Evolutionary conservation across 192 early-diverging fungal species (phyloP).

Genomic region (Coemansia sp.): DNA sequence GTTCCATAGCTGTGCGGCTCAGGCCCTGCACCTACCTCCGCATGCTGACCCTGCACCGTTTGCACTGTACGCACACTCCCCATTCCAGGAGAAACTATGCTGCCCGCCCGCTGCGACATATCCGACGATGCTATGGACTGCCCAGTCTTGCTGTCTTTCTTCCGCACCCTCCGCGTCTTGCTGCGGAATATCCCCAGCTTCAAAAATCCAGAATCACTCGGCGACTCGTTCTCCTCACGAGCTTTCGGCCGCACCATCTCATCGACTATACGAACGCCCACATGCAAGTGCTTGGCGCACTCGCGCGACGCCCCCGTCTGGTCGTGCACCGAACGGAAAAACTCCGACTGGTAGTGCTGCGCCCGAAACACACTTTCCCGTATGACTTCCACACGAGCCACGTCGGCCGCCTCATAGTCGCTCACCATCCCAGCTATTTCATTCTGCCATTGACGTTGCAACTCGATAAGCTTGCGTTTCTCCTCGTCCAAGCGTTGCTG

Average conservation of each 20-base stretch:
- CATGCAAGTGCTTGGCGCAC: constrained; percentile 14
- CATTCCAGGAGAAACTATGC: background rate
- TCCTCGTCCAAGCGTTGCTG: constrained; percentile 44
- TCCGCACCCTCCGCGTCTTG: constrained; percentile 25
- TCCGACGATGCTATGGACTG: constrained; percentile 19
- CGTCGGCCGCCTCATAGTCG: constrained; percentile 42
- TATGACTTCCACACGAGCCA: constrained; percentile 35
- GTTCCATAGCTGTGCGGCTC: background rate
- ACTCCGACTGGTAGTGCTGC: constrained; percentile 48
- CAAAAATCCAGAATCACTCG: constrained; percentile 23
- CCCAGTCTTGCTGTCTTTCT: constrained; percentile 18
- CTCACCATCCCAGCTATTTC: constrained; percentile 32
- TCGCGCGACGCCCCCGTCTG: constrained; percentile 8
- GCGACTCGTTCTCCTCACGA: constrained; percentile 14
- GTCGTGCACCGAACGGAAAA: constrained; percentile 23
- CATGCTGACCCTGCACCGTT: constrained; percentile 16
- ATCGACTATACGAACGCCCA: constrained; percentile 18
- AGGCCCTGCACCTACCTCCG: background rate
- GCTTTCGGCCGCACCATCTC: constrained; percentile 7
- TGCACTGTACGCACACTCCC: constrained; percentile 20
- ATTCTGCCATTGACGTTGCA: constrained; percentile 47
- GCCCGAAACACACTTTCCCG: constrained; percentile 39
- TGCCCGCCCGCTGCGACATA: constrained; percentile 2
- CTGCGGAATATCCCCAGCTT: constrained; percentile 40
- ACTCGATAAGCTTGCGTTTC: constrained; percentile 21